phyloP scores from a whole-genome alignment of 2,329 filamentous ascomycete genomes.

The Colletotrichum gloeosporioides region DNA sequence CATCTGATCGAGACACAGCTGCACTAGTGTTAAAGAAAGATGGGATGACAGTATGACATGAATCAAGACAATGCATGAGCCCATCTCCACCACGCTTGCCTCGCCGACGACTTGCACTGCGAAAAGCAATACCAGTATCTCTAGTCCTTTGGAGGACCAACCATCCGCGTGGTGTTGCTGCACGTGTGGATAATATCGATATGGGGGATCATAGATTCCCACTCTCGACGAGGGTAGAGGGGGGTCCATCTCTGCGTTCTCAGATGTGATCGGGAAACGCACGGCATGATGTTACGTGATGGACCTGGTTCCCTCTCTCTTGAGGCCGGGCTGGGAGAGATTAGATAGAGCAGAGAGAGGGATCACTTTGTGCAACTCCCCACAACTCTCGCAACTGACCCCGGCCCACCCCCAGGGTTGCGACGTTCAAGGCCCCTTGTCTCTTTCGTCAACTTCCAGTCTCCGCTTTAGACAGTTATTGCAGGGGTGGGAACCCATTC shows the following conservation, averaged over 20 bases:
- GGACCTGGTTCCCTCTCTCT: not conserved
- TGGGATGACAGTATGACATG: not conserved
- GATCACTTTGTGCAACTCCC: not conserved
- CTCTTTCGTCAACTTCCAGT: not conserved
- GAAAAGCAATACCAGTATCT: not conserved
- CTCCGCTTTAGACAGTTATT: not conserved
- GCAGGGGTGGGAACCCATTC: not conserved
- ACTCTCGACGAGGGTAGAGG: not conserved
- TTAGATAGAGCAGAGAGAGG: not conserved
- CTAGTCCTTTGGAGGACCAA: not conserved
- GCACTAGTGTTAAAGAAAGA: not conserved
- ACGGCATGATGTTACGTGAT: not conserved
- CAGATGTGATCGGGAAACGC: not conserved
- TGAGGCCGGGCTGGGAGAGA: not conserved
- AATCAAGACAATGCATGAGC: conserved; percentile 7
- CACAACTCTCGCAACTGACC: not conserved
- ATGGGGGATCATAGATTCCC: not conserved
- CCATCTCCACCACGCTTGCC: not conserved
- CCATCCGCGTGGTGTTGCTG: conserved; percentile 2
- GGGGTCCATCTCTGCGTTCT: not conserved
- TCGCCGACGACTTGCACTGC: not conserved
- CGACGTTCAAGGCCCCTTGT: not conserved
- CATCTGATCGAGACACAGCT: not conserved
- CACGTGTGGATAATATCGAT: conserved; percentile 11
- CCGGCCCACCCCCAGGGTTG: not conserved